Percentiles rank a stretch among this genome's conserved stretches.
Evolutionary conservation across 306 rosid species (phyloP).

Genomic region (Lablab purpureus): DNA sequence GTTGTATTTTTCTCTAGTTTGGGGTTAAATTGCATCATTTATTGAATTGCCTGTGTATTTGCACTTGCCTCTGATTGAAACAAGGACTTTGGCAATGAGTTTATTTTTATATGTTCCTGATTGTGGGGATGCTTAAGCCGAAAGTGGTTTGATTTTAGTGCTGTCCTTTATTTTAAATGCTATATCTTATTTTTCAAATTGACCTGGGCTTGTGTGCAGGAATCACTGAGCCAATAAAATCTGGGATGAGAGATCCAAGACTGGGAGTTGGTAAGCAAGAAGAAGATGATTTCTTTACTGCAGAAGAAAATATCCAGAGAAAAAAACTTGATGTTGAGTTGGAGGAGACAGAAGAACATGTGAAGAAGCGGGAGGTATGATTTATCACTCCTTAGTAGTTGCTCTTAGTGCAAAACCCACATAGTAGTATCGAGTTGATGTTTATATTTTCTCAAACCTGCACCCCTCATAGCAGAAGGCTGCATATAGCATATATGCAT

Average conservation of each 20-base stretch:
- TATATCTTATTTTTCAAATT: constrained; percentile 26
- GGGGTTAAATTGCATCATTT: no score
- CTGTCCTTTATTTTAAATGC: constrained; percentile 24
- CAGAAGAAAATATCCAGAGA: constrained; percentile 93
- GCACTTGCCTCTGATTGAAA: not conserved
- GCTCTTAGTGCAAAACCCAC: constrained; percentile 50
- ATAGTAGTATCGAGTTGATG: constrained; percentile 77
- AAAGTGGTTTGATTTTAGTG: constrained; percentile 15
- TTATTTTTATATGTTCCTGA: not conserved
- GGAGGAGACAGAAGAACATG: constrained; percentile 88
- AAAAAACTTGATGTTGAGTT: constrained; percentile 87
- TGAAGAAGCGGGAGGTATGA: constrained; percentile 93
- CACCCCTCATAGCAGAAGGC: constrained; percentile 90
- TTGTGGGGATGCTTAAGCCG: constrained; percentile 8
- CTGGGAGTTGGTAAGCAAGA: constrained; percentile 94
- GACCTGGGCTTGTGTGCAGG: constrained; percentile 57
- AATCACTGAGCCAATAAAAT: constrained; percentile 86
- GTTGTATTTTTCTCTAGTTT: no score
- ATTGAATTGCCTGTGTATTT: no score
- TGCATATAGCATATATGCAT: constrained; percentile 90
- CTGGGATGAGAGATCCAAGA: constrained; percentile 95
- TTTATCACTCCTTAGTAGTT: constrained; percentile 45
- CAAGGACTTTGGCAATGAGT: not conserved
- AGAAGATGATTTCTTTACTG: constrained; percentile 94
- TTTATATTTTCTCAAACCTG: constrained; percentile 85